These are phyloP conservation scores for Petrea volubilis DNA, from an alignment of 257 asterid species.

Conservation along the genomic window DNA sequence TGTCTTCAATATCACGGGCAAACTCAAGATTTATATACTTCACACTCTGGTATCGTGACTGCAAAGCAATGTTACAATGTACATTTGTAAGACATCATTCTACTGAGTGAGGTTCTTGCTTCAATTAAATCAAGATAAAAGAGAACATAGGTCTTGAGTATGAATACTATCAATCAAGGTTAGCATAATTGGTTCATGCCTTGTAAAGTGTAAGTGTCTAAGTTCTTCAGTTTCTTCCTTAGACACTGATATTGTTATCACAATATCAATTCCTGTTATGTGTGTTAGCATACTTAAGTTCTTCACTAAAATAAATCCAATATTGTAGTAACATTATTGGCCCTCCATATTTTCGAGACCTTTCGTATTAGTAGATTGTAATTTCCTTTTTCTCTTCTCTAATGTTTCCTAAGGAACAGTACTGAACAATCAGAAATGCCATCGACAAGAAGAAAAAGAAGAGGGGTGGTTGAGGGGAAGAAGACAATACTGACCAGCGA, in stretches of 20 bases:
- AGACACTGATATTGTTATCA: background rate
- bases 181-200: background rate
- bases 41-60: constrained; percentile 84
- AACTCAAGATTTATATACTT: constrained; percentile 91
- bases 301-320: background rate
- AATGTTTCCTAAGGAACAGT: background rate
- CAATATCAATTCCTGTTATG: background rate
- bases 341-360: background rate
- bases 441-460: background rate
- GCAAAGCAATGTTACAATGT: constrained; percentile 33
- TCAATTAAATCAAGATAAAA: constrained; percentile 3
- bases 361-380: background rate
- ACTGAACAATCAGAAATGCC: background rate
- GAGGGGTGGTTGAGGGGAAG: no score
- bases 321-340: background rate
- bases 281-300: no score
- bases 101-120: background rate
- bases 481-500: constrained; percentile 57
- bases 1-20: constrained; percentile 80
- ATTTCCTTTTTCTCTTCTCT: background rate
- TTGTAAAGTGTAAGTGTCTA: background rate
- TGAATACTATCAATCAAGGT: background rate
- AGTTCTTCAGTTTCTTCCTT: background rate
- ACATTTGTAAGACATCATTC: constrained; percentile 12
- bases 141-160: background rate